Conservation (phyloP, 805 yeast genomes). For the Myxozyma udenii region DNA sequence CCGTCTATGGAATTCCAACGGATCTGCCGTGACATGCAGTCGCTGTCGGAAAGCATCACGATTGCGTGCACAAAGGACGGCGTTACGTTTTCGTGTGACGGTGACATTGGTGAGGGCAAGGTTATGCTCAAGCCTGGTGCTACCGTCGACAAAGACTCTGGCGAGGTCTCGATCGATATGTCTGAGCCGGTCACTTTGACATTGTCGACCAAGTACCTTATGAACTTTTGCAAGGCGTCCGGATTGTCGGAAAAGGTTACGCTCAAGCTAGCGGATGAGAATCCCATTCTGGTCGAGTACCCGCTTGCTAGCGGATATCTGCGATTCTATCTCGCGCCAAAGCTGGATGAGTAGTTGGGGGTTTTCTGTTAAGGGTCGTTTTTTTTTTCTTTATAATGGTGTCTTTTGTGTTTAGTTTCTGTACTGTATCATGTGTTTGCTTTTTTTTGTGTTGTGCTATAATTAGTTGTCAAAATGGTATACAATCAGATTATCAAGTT, state of each 20-base stretch:
- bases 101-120: conserved; percentile 86
- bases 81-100: conserved; percentile 83
- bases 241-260: conserved; percentile 72
- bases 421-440: neutral
- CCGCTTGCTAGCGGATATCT: conserved; percentile 87
- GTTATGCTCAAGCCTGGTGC: conserved; percentile 81
- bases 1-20: conserved; percentile 87
- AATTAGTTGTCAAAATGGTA: neutral
- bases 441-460: neutral
- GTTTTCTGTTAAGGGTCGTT: neutral
- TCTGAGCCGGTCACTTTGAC: conserved; percentile 83
- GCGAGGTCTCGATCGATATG: conserved; percentile 69
- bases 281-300: conserved; percentile 93
- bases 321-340: conserved; percentile 95
- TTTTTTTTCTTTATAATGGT: neutral
- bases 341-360: conserved; percentile 65
- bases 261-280: conserved; percentile 80
- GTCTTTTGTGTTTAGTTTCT: neutral
- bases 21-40: conserved; percentile 80
- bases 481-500: neutral
- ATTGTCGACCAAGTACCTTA: conserved; percentile 86
- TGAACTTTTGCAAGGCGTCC: conserved; percentile 89
- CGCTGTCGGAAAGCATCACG: conserved; percentile 81
- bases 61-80: conserved; percentile 88
- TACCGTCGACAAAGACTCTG: conserved; percentile 76